Percentiles rank a stretch among this genome's conserved stretches.
Evolutionary conservation across 805 yeast genomes (phyloP).

Genomic region (Saturnispora sekii): DNA sequence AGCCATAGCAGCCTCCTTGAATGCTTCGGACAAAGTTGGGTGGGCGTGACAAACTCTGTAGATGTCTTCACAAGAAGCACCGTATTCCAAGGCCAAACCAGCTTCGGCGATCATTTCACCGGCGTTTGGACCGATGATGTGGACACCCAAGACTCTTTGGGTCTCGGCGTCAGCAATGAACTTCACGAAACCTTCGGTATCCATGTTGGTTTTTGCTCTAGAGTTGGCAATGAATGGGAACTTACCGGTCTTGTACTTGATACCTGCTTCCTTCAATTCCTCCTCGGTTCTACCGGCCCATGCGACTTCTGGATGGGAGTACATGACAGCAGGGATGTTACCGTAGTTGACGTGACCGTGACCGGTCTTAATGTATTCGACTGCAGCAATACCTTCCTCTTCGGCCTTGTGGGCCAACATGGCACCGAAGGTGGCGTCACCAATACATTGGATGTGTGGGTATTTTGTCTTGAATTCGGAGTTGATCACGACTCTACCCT

Average conservation of each 20-base stretch:
- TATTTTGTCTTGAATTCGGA: constrained; percentile 85
- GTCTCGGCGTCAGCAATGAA: constrained; percentile 94
- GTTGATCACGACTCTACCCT: constrained; percentile 91
- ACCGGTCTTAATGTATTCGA: constrained; percentile 84
- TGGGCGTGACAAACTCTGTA: constrained; percentile 98
- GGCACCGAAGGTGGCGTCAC: constrained; percentile 97
- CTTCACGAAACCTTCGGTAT: constrained; percentile 96
- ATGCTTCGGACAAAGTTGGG: constrained; percentile 96
- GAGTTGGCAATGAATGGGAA: constrained; percentile 99
- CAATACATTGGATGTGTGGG: constrained; percentile 93
- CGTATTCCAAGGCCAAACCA: constrained; percentile 94
- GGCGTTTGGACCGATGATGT: constrained; percentile 96
- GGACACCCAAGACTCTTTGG: constrained; percentile 92
- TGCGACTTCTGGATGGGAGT: constrained; percentile 98
- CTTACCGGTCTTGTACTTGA: constrained; percentile 88
- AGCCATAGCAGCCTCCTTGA: constrained; percentile 95
- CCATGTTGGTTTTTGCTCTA: constrained; percentile 96
- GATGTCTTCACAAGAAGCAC: constrained; percentile 96
- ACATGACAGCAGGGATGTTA: constrained; percentile 97
- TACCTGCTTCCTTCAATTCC: constrained; percentile 56
- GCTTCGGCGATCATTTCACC: constrained; percentile 99
- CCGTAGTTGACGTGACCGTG: constrained; percentile 98
- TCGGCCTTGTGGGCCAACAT: constrained; percentile 99
- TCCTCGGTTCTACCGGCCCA: constrained; percentile 94
- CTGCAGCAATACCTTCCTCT: constrained; percentile 99